Percentiles rank a stretch among this genome's conserved stretches.
phyloP scores from a whole-genome alignment of 306 rosid species.

The Dalbergia cochinchinensis region DNA sequence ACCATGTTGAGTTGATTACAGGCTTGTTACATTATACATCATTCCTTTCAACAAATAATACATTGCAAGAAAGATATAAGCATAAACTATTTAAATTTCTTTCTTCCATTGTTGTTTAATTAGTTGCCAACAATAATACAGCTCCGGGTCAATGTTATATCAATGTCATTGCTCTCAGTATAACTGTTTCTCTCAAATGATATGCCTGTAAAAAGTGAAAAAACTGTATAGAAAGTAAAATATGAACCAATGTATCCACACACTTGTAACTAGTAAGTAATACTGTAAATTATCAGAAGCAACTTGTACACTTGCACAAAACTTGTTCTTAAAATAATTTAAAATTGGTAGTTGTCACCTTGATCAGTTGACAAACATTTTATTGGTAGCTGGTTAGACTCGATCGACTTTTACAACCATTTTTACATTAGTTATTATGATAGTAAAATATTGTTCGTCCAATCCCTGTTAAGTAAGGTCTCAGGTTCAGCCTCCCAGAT shows the following conservation, averaged over 20 bases:
- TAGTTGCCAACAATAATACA: neutral
- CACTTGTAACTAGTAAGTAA: neutral
- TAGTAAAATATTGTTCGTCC: no score
- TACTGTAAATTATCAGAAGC: neutral
- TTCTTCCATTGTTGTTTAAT: neutral
- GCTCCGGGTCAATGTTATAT: neutral
- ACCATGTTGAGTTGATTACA: slow-evolving; percentile 22
- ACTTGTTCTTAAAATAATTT: no score
- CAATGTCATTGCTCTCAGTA: neutral
- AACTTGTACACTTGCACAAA: neutral
- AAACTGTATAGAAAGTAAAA: no score
- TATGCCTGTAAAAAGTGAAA: neutral
- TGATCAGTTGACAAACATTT: no score
- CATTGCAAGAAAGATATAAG: slow-evolving; percentile 13
- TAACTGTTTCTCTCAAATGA: neutral
- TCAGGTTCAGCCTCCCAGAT: no score
- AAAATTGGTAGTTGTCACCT: no score
- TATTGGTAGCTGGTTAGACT: no score
- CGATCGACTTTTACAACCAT: no score
- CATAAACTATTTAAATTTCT: neutral
- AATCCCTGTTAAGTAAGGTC: no score
- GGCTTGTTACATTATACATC: neutral
- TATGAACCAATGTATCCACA: no score
- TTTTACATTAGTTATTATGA: no score
- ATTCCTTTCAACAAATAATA: slow-evolving; percentile 25